These are phyloP conservation scores for Phoma sp. DNA, from an alignment of 2,329 filamentous ascomycete species.

Conservation along the genomic window DNA sequence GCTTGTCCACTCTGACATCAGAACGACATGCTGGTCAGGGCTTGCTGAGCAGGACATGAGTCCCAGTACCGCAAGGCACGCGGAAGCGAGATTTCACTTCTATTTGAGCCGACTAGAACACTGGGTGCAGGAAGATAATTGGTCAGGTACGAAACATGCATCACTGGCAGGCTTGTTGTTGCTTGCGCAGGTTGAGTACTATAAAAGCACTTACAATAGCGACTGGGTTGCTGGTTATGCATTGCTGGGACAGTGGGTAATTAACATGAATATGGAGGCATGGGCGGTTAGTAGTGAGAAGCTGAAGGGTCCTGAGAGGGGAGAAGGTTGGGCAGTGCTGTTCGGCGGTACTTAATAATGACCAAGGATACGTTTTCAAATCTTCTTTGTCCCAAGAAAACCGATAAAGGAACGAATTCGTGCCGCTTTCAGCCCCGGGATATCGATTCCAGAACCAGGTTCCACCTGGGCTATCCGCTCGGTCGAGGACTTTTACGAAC, in stretches of 20 bases:
- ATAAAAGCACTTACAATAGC: conserved; percentile 16
- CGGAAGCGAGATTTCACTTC: neutral
- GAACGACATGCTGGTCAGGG: conserved; percentile 16
- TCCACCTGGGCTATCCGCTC: too few species aligned
- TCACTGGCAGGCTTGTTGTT: conserved; percentile 24
- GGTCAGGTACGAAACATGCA: conserved; percentile 4
- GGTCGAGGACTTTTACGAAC: too few species aligned
- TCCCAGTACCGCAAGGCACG: conserved; percentile 8
- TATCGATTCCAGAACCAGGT: too few species aligned
- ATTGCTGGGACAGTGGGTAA: conserved; percentile 17
- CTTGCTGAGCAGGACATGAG: conserved; percentile 8
- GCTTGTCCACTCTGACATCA: conserved; percentile 13
- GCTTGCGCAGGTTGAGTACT: conserved; percentile 20
- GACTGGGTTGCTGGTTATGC: conserved; percentile 22
- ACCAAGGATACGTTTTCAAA: too few species aligned
- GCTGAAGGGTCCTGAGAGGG: conserved; percentile 15
- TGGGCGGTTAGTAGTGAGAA: conserved; percentile 17
- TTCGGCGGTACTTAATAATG: neutral
- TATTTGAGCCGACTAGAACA: conserved; percentile 17
- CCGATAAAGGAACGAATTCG: too few species aligned
- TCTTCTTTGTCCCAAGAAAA: too few species aligned
- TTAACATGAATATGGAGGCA: conserved; percentile 11
- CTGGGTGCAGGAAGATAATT: conserved; percentile 19
- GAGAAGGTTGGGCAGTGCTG: conserved; percentile 9
- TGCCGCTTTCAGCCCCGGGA: too few species aligned